Base-by-base conservation (phyloP, 1,139 yeast species). In the Pichiaceae sp. region DNA sequence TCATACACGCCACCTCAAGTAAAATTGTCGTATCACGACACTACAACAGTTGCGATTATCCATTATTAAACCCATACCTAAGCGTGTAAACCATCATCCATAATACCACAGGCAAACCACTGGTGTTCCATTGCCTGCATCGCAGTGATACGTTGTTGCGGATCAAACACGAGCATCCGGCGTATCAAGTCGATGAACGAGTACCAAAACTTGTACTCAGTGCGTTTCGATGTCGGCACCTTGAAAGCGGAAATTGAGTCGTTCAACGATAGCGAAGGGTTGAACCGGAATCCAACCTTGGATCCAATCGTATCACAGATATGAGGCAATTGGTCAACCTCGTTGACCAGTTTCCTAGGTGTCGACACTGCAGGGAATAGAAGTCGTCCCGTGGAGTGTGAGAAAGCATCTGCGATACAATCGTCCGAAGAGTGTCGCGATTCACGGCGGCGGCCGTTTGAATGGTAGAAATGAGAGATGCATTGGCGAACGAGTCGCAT, bases 31-130 rank as follows among this genome's bases (percentile, higher is more conserved):
- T n/a, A n/a, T n/a, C n/a, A n/a, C n/a, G n/a, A n/a, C n/a, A n/a
- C n/a, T n/a, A n/a, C n/a, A n/a, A n/a, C n/a, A n/a, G n/a, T n/a
- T n/a, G n/a, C n/a, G n/a, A n/a, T n/a, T n/a, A n/a, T n/a, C n/a
- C n/a, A n/a, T n/a, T n/a, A n/a, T n/a, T n/a, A n/a, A n/a, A n/a
- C n/a, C n/a, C n/a, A n/a, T n/a, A n/a, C n/a, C n/a, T n/a, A n/a
- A n/a, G n/a, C n/a, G n/a, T n/a, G n/a, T 21, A 21, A 21, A 7
- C 84, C 91, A 49, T 81, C 89, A 59, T 81, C 93, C 49, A 77
- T 74, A 38, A 80, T 77, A 24, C 91, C 93, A 51, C 69, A 67
- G 48, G 74, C 72, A 56, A 83, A 82, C 89, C 91, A 82, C 39
- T 78, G 79, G 56, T 82, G 91, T 36, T 74, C 71, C 58, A 82